Percentiles rank a stretch among this genome's conserved stretches.
Evolutionary conservation across 805 yeast species (phyloP).

Genomic region (Wickerhamomyces alni): DNA sequence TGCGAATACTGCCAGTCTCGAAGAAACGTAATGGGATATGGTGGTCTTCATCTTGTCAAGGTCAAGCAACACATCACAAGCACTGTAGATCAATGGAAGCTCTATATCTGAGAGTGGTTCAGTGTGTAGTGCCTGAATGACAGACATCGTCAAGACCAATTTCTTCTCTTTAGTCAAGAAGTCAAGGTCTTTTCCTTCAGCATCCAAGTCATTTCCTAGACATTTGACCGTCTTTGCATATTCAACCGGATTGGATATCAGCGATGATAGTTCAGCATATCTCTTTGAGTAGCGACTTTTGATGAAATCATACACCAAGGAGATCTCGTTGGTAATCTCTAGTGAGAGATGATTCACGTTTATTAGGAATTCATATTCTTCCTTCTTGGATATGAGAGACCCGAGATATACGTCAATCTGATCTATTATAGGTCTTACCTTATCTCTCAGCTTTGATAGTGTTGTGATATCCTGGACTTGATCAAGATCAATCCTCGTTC

Average conservation of each 20-base stretch:
- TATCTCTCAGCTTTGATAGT: slow-evolving; percentile 9
- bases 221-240: slow-evolving; percentile 48
- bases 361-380: slow-evolving; percentile 46
- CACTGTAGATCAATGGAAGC: slow-evolving; percentile 31
- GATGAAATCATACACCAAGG: slow-evolving; percentile 40
- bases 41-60: slow-evolving; percentile 36
- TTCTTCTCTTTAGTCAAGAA: slow-evolving; percentile 58
- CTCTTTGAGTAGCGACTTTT: slow-evolving; percentile 48
- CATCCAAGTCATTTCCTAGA: slow-evolving; percentile 43
- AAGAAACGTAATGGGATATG: slow-evolving; percentile 50
- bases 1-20: slow-evolving; percentile 53
- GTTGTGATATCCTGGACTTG: slow-evolving; percentile 10
- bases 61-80: slow-evolving; percentile 42
- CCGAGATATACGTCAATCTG: slow-evolving; percentile 14
- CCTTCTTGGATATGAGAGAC: slow-evolving; percentile 15
- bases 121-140: slow-evolving; percentile 38
- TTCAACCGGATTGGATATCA: slow-evolving; percentile 56
- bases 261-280: slow-evolving; percentile 65
- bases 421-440: slow-evolving; percentile 11
- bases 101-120: slow-evolving; percentile 28
- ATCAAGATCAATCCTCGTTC: slow-evolving; percentile 7
- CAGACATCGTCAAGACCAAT: slow-evolving; percentile 70
- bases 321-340: slow-evolving; percentile 50
- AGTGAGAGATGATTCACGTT: slow-evolving; percentile 49
- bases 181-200: slow-evolving; percentile 17